Conservation (phyloP, 2,329 filamentous ascomycete genomes). For the Ascosphaera apis region DNA sequence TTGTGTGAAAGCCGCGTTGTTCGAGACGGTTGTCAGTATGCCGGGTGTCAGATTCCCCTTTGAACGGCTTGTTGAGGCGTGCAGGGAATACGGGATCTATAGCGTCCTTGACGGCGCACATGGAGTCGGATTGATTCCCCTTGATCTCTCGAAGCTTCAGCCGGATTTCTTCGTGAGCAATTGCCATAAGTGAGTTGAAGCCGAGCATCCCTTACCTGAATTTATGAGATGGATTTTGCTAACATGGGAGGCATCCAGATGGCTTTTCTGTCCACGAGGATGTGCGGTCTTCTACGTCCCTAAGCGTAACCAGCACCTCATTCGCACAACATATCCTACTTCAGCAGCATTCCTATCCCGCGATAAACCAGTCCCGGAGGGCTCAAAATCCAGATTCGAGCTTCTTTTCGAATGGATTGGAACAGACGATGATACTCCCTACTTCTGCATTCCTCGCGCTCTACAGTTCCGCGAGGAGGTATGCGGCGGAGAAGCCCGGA, state of each 20-base stretch:
- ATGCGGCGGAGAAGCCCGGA: conserved; percentile 50
- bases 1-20: conserved; percentile 43
- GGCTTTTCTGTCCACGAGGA: conserved; percentile 60
- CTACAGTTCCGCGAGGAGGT: conserved; percentile 45
- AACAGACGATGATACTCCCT: conserved; percentile 50
- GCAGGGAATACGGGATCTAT: conserved; percentile 42
- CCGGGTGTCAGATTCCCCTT: conserved; percentile 67
- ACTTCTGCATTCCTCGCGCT: conserved; percentile 47
- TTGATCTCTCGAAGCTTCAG: conserved; percentile 43
- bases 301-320: conserved; percentile 46
- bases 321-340: conserved; percentile 54
- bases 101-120: conserved; percentile 71
- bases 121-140: conserved; percentile 51
- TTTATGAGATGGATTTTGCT: background rate
- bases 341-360: conserved; percentile 49
- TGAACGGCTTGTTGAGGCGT: conserved; percentile 39
- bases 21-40: conserved; percentile 58
- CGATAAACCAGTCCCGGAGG: conserved; percentile 3
- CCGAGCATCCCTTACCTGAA: background rate
- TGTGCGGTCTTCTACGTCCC: conserved; percentile 68
- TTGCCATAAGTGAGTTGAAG: conserved; percentile 45
- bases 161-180: conserved; percentile 78
- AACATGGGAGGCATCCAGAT: conserved; percentile 23
- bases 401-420: conserved; percentile 54
- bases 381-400: conserved; percentile 36